Conservation (phyloP, 805 yeast species). For the Starmerella apis region DNA sequence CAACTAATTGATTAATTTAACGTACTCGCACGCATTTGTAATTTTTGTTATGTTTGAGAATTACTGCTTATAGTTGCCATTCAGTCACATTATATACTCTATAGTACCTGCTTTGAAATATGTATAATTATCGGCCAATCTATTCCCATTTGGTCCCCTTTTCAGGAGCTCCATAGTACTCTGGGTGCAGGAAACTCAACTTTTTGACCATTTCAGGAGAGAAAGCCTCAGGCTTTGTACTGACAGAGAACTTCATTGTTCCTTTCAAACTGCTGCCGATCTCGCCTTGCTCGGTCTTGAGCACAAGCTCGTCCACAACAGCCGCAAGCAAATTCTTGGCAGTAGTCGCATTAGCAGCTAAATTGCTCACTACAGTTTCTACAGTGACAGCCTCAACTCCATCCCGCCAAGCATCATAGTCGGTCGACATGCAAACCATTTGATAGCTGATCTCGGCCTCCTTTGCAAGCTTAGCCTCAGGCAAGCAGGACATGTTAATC, state of each 20-base stretch:
- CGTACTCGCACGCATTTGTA: too few species aligned
- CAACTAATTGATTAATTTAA: too few species aligned
- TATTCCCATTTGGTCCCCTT: neutral
- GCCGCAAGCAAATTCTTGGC: slow-evolving; percentile 69
- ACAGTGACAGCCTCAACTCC: slow-evolving; percentile 94
- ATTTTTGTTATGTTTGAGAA: too few species aligned
- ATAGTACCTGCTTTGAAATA: too few species aligned
- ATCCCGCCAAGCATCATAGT: slow-evolving; percentile 97
- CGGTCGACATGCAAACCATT: slow-evolving; percentile 98
- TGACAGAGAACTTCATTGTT: slow-evolving; percentile 67
- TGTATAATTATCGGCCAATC: too few species aligned
- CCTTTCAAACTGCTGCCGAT: slow-evolving; percentile 66
- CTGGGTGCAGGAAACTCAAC: slow-evolving; percentile 83
- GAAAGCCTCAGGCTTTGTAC: slow-evolving; percentile 65
- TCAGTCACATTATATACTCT: too few species aligned
- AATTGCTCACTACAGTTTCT: slow-evolving; percentile 88
- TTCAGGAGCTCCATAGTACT: slow-evolving; percentile 28
- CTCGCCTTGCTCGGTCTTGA: slow-evolving; percentile 44
- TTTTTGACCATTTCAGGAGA: slow-evolving; percentile 62
- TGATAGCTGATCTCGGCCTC: slow-evolving; percentile 96
- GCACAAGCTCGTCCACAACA: slow-evolving; percentile 57
- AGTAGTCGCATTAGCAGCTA: slow-evolving; percentile 75
- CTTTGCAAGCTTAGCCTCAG: slow-evolving; percentile 94
- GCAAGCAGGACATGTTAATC: slow-evolving; percentile 92
- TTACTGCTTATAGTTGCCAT: too few species aligned